Conservation (phyloP, 768 basidiomycete genomes). For the Tricholoma flavovirens region DNA sequence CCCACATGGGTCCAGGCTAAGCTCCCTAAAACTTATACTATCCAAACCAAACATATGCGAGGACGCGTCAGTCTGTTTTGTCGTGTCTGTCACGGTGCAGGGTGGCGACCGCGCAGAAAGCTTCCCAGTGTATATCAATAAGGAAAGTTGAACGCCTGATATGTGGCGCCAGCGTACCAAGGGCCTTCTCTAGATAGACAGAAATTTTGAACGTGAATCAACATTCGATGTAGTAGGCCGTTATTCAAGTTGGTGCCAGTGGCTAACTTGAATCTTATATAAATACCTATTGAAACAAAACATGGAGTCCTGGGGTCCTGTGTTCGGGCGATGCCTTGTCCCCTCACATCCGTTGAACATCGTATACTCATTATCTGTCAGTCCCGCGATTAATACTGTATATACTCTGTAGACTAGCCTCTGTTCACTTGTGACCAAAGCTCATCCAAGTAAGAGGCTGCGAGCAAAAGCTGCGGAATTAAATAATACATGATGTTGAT, state of each 20-base stretch:
- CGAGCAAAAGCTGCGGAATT: not conserved
- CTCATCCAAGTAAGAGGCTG: no score
- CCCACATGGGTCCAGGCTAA: slow-evolving; percentile 19
- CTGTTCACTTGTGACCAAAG: no score
- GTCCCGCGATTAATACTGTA: no score
- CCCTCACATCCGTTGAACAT: not conserved
- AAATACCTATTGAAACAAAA: no score
- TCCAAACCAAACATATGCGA: slow-evolving; percentile 19
- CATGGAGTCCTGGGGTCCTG: not conserved
- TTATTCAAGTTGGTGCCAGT: no score
- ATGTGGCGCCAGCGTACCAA: not conserved
- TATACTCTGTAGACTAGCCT: no score
- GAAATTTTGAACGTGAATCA: not conserved
- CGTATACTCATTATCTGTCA: not conserved
- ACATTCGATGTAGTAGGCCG: not conserved
- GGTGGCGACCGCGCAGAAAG: slow-evolving; percentile 21
- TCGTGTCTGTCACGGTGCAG: slow-evolving; percentile 4
- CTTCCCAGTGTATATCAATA: not conserved
- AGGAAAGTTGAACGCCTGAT: slow-evolving; percentile 14
- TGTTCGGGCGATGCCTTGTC: not conserved
- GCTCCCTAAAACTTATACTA: slow-evolving; percentile 6
- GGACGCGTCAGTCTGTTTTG: slow-evolving; percentile 47
- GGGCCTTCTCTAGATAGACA: not conserved
- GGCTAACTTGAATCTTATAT: no score
- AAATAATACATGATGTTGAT: not conserved